Evolutionary conservation across 441 rosid genomes (phyloP).

Genomic region (Populus hybrid): DNA sequence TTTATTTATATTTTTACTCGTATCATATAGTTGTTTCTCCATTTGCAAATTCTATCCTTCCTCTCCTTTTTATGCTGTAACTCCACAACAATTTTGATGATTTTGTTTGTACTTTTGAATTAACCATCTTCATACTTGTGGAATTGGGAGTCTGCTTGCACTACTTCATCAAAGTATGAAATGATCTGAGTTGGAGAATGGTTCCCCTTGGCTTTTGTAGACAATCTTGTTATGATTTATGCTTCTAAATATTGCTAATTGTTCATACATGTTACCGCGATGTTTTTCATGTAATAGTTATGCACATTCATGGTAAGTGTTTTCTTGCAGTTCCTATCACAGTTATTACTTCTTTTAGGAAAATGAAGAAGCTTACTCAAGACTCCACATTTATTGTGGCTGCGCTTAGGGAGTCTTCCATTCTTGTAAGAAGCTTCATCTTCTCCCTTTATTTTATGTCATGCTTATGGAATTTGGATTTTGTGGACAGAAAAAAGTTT

Average conservation of each 20-base stretch:
- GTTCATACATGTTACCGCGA: background rate
- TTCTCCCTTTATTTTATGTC: background rate
- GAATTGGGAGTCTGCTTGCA: background rate
- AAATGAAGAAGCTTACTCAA: constrained; percentile 74
- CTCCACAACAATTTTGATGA: background rate
- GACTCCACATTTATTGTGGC: constrained; percentile 44
- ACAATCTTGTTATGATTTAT: background rate
- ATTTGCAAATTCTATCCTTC: background rate
- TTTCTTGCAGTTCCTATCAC: constrained; percentile 65
- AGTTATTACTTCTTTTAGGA: constrained; percentile 62
- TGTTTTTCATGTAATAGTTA: background rate
- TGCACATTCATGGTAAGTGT: constrained; percentile 5
- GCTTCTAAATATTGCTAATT: background rate
- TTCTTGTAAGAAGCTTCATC: constrained; percentile 54
- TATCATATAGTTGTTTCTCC: background rate
- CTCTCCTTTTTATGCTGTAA: background rate
- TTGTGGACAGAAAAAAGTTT: background rate
- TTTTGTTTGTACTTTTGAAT: background rate
- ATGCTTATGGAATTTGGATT: background rate
- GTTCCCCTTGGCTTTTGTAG: constrained; percentile 1
- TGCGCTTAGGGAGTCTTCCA: constrained; percentile 78
- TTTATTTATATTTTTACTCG: too few species aligned
- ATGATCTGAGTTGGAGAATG: background rate
- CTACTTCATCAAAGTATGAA: background rate
- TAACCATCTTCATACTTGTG: background rate